These are phyloP conservation scores for Leishmania arabica DNA, from an alignment of 208 protist genomes.

Conservation along the genomic window DNA sequence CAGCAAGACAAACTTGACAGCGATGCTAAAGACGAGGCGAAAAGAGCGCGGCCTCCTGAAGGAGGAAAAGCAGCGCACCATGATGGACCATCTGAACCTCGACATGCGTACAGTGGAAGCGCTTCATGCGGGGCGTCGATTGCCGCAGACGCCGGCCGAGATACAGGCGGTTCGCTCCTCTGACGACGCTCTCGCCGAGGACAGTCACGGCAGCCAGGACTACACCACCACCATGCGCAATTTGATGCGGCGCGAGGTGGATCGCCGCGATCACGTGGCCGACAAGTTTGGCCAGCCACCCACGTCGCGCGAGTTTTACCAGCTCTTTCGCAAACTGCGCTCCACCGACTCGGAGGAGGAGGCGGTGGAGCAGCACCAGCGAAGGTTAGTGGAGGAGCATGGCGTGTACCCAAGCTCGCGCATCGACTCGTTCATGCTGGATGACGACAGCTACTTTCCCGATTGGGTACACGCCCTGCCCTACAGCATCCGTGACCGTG, in stretches of 20 bases:
- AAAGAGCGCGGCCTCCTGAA: slow-evolving; percentile 46
- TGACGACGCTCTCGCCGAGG: slow-evolving; percentile 34
- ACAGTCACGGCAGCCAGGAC: slow-evolving; percentile 6
- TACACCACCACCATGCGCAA: slow-evolving; percentile 45
- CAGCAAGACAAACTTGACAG: slow-evolving; percentile 59
- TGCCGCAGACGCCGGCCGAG: slow-evolving; percentile 35
- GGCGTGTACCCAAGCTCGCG: slow-evolving; percentile 75
- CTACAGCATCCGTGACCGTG: slow-evolving; percentile 83
- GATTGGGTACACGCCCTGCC: slow-evolving; percentile 85
- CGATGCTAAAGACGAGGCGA: slow-evolving; percentile 48
- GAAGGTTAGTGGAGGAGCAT: slow-evolving; percentile 73
- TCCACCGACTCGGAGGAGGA: slow-evolving; percentile 60
- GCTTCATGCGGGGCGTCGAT: slow-evolving; percentile 32
- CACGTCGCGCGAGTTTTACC: slow-evolving; percentile 72
- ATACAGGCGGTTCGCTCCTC: slow-evolving; percentile 37
- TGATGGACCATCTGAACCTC: slow-evolving; percentile 40
- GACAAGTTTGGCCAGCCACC: slow-evolving; percentile 79
- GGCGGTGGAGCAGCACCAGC: slow-evolving; percentile 58
- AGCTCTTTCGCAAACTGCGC: slow-evolving; percentile 60
- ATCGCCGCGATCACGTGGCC: slow-evolving; percentile 68
- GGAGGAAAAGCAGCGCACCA: slow-evolving; percentile 41
- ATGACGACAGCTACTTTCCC: slow-evolving; percentile 86
- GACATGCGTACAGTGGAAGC: slow-evolving; percentile 40
- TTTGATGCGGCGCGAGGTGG: slow-evolving; percentile 69
- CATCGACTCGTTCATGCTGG: slow-evolving; percentile 90